Base-by-base conservation (phyloP, 2,329 filamentous ascomycete species). In the Gnomoniopsis sp. region DNA sequence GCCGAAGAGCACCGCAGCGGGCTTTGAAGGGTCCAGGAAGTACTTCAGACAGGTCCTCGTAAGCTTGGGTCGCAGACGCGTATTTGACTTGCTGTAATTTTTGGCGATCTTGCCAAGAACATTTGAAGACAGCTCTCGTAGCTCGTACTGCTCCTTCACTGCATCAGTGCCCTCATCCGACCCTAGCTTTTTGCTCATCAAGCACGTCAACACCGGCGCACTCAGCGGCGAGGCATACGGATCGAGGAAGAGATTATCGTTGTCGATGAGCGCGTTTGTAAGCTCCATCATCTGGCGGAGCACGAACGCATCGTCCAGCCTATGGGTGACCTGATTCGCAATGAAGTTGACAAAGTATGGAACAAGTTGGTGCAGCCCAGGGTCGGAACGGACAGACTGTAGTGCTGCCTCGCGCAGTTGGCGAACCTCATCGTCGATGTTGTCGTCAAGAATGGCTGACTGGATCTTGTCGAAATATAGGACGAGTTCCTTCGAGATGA, bases 281-380 rank as follows among this genome's bases (percentile, higher is more conserved):
- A 98, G 85, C 68, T 92, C 88, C 89, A 99, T 93, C 85, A 96
- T 95, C 72, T 96, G 91, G 21, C 87, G 88, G 22, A 99, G 80
- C 6, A 92, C 86, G 70, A 97, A 97, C 2, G 93, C 83, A 71
- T 96, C 90, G 74, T 96, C 93, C 64, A 96, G 83, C 65, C 88
- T 89, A 72, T 99, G 95, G 1, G 95, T 98, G 53, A 99, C 91
- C 74, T 96, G 95, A 72, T 97, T 93, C 21, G 92, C 88, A 67
- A 98, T 89, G 72, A 96, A 98, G 71, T 96, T 92, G 60, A 96
- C 88, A 68, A 98, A 97, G 75, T 99, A 99, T 0, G 95, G 95
- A 30, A 96, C 87, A 11, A 99, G 85, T 74, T 99, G 95, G 71
- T 99, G 95, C 43, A 98, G 84, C 41, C 93, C 93, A 0, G 95